Conservation (phyloP, 2,329 filamentous ascomycete species). For the Colletotrichum sp. region DNA sequence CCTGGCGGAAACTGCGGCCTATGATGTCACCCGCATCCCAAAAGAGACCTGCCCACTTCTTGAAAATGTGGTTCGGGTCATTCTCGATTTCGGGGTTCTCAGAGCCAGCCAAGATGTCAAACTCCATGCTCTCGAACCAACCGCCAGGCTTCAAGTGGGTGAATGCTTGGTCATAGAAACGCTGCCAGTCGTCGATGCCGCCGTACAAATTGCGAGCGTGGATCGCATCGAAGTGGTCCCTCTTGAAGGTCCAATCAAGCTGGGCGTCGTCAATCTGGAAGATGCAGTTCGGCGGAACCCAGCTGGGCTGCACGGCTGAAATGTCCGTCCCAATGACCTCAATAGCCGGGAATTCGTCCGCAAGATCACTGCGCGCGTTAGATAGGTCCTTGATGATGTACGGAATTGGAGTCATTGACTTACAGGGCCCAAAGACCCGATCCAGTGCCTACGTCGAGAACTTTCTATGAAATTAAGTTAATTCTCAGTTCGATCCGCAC, state of each 20-base stretch:
- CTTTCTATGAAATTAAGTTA: neutral
- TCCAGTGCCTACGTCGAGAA: constrained; percentile 59
- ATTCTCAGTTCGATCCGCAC: too few relatives aligned
- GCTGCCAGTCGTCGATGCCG: constrained; percentile 59
- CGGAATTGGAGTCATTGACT: neutral
- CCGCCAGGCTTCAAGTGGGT: constrained; percentile 50
- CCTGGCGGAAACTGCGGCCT: constrained; percentile 30
- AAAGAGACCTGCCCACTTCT: constrained; percentile 33
- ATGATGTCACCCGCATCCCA: constrained; percentile 31
- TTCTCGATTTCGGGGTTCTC: neutral
- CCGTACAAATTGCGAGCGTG: constrained; percentile 65
- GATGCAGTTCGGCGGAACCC: constrained; percentile 35
- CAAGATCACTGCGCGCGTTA: constrained; percentile 45
- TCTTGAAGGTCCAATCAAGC: constrained; percentile 45
- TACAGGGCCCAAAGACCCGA: constrained; percentile 58
- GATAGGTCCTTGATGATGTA: neutral
- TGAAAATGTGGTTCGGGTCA: neutral
- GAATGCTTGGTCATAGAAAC: constrained; percentile 56
- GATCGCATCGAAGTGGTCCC: constrained; percentile 58
- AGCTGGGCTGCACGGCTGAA: constrained; percentile 57
- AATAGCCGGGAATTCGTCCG: constrained; percentile 46
- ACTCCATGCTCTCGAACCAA: constrained; percentile 34
- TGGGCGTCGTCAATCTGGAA: constrained; percentile 41
- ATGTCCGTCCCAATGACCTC: constrained; percentile 58
- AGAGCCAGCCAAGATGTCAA: constrained; percentile 22